Evolutionary conservation across 2,329 filamentous ascomycete genomes (phyloP), one percentile per base, ranked within the genome.

Genomic region (Cladosporium oxysporum): DNA sequence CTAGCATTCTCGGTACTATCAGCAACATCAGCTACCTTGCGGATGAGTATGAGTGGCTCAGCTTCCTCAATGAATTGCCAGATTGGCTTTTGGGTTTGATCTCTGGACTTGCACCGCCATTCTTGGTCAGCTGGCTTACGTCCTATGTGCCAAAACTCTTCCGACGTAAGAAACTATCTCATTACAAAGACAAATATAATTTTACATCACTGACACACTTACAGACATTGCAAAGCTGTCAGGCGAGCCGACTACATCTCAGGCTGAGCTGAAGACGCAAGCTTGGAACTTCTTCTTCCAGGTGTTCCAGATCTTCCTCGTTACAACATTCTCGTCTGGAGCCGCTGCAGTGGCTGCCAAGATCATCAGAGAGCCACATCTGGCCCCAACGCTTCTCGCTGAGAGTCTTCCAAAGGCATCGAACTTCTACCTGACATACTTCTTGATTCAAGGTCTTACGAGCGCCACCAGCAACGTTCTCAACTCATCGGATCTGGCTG

Each of bases 381-480:
- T 68, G 16, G 75, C 75, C 26, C 73, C 76, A 1, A 69, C 66
- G 11, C 63, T 80, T 29, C 71, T 80, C 0, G 77, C 78, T 3
- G 68, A 72, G 29, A 75, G 73, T 37, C 65, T 80, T 12, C 78
- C 78, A 2, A 77, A 75, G 57, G 76, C 78, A 0, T 76, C 75
- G 35, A 80, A 79, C 69, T 79, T 80, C 71, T 80, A 79, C 69
- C 64, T 80, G 21, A 77, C 76, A 2, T 80, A 79, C 70, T 78
- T 80, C 68, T 73, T 79, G 41, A 62, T 80, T 3, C 75, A 79
- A 66, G 78, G 78, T 29, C 68, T 76, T 1, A 72, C 69, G 3
- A 71, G 71, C 41, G 70, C 75, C 7, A 70, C 77, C 2, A 69
- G 66, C 21, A 73, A 75, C 44, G 59, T 79, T 1, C 60, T 78